Base-by-base conservation (phyloP, 2,329 filamentous ascomycete species). In the Pseudogymnoascus pannorum region DNA sequence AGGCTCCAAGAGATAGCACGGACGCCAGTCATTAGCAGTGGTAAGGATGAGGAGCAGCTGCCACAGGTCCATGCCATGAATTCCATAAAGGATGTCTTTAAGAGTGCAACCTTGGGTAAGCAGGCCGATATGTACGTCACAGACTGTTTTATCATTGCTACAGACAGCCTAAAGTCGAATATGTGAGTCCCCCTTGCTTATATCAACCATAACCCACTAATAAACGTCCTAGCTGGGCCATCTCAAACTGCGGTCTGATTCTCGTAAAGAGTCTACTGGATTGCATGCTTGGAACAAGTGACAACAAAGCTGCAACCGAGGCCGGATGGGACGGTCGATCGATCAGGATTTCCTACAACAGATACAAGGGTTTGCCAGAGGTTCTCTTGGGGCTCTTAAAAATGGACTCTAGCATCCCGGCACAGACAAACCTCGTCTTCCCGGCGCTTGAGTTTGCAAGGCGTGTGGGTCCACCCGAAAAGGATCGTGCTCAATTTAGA, bases 11-110 rank as follows among this genome's bases (percentile, higher is more conserved):
- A 74, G 3, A 85, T 90, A 60, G 84, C 86, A 5, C 74, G 78
- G 22, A 73, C 76, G 20, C 78, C 82, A 58, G 82, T 82, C 3
- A 75, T 72, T 8, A 77, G 81, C 42, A 78, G 80, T 0, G 79
- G 84, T 62, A 84, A 81, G 0, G 84, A 87, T 62, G 84, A 81
- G 29, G 82, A 81, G 2, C 87, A 88, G 40, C 76, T 97, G 4
- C 88, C 92, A 0, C 93, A 99, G 73, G 94, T 99, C 0, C 94
- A 99, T 73, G 92, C 94, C 0, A 82, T 96, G 71, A 99, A 99
- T 72, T 96, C 90, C 64, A 77, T 99, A 62, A 94, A 94, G 71
- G 92, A 96, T 66, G 87, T 96, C 2, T 94, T 97, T 74, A 93
- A 90, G 62, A 92, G 87, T 66, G 91, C 91, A 0, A 84, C 85